These are phyloP conservation scores for Fonsecaea multimorphosa DNA, from an alignment of 2,329 filamentous ascomycete species.

Conservation along the genomic window DNA sequence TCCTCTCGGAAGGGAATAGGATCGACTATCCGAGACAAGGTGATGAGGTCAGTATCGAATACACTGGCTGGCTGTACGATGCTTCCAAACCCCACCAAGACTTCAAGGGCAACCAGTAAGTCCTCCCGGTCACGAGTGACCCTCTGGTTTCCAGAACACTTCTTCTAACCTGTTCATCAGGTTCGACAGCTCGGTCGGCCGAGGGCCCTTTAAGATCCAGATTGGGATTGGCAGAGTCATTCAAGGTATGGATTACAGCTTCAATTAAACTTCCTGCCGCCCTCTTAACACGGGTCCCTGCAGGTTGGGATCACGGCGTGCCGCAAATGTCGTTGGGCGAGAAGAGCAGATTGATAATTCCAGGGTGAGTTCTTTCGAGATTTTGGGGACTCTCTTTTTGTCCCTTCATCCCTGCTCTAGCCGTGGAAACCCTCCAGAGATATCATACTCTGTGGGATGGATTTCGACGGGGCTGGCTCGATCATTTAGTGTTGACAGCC, in stretches of 20 bases:
- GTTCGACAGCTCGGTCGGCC: constrained; percentile 85
- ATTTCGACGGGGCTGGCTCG: background rate
- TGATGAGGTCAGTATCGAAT: constrained; percentile 83
- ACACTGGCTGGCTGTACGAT: constrained; percentile 87
- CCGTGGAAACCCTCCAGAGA: background rate
- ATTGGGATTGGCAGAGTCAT: constrained; percentile 90
- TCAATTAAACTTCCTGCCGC: background rate
- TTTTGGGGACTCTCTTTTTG: background rate
- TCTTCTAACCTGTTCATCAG: constrained; percentile 53
- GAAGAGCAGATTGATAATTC: constrained; percentile 83
- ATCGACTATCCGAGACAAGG: constrained; percentile 66
- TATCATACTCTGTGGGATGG: background rate
- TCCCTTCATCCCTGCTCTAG: background rate
- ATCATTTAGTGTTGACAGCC: background rate
- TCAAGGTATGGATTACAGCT: constrained; percentile 64
- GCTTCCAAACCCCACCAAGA: constrained; percentile 48
- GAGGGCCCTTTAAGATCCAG: constrained; percentile 73
- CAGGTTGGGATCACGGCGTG: constrained; percentile 87
- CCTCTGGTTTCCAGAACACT: background rate
- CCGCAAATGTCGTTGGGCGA: constrained; percentile 86
- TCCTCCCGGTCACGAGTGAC: constrained; percentile 28
- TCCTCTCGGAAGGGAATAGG: constrained; percentile 66
- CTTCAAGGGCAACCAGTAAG: constrained; percentile 70
- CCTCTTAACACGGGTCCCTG: constrained; percentile 39
- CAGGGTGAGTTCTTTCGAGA: constrained; percentile 61